Evolutionary conservation across 2,329 filamentous ascomycete species (phyloP).

Genomic region (Arthrobotrys pseudoclavata): DNA sequence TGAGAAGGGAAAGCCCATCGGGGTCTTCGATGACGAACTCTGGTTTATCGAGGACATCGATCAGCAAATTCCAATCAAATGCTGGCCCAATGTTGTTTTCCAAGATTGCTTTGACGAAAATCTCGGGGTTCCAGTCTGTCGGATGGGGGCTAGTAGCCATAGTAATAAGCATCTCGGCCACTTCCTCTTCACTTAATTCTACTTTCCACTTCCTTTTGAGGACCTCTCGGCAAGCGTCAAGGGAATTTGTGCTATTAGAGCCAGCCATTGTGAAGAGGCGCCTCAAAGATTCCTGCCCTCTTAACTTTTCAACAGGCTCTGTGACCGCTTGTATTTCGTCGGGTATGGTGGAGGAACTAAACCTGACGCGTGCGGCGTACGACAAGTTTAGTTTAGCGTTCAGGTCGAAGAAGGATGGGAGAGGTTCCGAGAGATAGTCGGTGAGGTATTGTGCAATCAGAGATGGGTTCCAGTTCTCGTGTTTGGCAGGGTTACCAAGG

Average conservation of each 20-base stretch:
- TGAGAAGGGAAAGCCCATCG: constrained; percentile 83
- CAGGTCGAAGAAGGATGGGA: constrained; percentile 84
- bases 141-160: constrained; percentile 63
- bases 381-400: constrained; percentile 77
- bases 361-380: constrained; percentile 68
- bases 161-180: constrained; percentile 80
- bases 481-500: constrained; percentile 75
- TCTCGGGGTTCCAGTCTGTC: constrained; percentile 63
- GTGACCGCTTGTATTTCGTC: constrained; percentile 62
- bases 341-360: constrained; percentile 61
- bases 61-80: constrained; percentile 65
- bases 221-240: constrained; percentile 77
- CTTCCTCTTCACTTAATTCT: constrained; percentile 82
- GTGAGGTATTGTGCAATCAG: constrained; percentile 86
- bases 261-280: constrained; percentile 80
- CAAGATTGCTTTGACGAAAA: constrained; percentile 73
- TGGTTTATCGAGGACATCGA: constrained; percentile 75
- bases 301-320: constrained; percentile 68
- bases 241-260: constrained; percentile 79
- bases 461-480: constrained; percentile 76
- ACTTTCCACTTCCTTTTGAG: constrained; percentile 72
- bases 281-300: constrained; percentile 76
- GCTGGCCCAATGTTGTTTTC: constrained; percentile 65
- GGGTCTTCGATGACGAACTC: constrained; percentile 84
- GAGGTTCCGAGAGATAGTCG: constrained; percentile 86